These are phyloP conservation scores for Beauveria rudraprayagi DNA, from an alignment of 2,329 filamentous ascomycete species.

Conservation along the genomic window DNA sequence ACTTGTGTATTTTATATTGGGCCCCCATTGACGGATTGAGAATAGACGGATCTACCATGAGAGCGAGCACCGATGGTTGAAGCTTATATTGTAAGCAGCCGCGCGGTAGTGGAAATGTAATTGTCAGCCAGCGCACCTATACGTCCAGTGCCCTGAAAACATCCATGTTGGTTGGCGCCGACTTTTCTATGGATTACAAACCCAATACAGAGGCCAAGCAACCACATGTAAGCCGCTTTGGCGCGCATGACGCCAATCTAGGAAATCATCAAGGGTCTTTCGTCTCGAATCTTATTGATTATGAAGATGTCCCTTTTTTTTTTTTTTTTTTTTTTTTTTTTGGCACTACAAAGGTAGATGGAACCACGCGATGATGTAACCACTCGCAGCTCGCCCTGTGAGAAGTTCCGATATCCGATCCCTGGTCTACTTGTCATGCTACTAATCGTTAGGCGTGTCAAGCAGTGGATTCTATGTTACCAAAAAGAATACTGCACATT, in stretches of 20 bases:
- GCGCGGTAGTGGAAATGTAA: neutral
- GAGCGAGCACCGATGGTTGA: neutral
- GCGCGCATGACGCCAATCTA: neutral
- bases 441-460: too few species aligned
- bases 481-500: too few species aligned
- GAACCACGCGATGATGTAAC: neutral
- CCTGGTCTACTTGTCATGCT: too few species aligned
- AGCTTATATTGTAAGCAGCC: constrained; percentile 7
- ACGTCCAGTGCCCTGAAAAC: neutral
- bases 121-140: neutral
- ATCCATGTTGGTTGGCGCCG: neutral
- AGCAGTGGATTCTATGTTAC: too few species aligned
- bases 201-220: neutral
- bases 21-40: neutral
- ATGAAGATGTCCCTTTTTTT: neutral
- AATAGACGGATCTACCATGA: neutral
- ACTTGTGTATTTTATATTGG: neutral
- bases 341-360: neutral
- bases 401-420: neutral
- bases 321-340: neutral
- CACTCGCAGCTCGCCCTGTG: neutral
- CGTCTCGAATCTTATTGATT: too few species aligned
- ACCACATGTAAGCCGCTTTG: neutral
- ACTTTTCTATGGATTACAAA: neutral
- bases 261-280: too few species aligned